A percentile compares a stretch with the other conserved stretches of the same genome.
Evolutionary conservation across 768 basidiomycete genomes (phyloP).

Genomic region (Leucocoprinus leucothites): DNA sequence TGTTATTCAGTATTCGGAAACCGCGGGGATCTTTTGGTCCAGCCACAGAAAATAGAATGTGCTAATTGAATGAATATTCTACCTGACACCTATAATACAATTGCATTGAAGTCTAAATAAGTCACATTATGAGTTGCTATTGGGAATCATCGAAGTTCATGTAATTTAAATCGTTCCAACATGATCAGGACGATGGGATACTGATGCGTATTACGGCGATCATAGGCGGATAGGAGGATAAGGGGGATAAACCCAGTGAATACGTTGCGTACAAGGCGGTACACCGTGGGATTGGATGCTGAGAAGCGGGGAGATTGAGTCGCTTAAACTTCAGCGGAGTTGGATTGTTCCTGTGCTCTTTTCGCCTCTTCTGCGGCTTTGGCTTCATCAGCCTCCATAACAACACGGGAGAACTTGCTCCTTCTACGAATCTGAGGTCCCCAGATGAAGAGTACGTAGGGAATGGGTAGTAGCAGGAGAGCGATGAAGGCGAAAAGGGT

Average conservation of each 20-base stretch:
- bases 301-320: too few relatives aligned
- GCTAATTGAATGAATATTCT: neutral
- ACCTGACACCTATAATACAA: neutral
- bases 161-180: too few relatives aligned
- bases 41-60: neutral
- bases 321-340: neutral
- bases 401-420: constrained; percentile 33
- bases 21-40: neutral
- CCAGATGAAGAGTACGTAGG: constrained; percentile 42
- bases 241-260: too few relatives aligned
- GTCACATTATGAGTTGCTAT: too few relatives aligned
- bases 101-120: neutral
- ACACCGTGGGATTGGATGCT: too few relatives aligned
- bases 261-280: too few relatives aligned
- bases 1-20: too few relatives aligned
- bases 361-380: neutral
- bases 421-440: constrained; percentile 36
- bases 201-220: too few relatives aligned
- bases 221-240: too few relatives aligned
- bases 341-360: neutral
- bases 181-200: too few relatives aligned
- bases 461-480: constrained; percentile 44
- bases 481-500: constrained; percentile 51
- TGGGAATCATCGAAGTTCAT: neutral
- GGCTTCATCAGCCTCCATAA: constrained; percentile 7